Base-by-base conservation (phyloP, 1,284 basidiomycete genomes). In the Malassezia sympodialis region DNA sequence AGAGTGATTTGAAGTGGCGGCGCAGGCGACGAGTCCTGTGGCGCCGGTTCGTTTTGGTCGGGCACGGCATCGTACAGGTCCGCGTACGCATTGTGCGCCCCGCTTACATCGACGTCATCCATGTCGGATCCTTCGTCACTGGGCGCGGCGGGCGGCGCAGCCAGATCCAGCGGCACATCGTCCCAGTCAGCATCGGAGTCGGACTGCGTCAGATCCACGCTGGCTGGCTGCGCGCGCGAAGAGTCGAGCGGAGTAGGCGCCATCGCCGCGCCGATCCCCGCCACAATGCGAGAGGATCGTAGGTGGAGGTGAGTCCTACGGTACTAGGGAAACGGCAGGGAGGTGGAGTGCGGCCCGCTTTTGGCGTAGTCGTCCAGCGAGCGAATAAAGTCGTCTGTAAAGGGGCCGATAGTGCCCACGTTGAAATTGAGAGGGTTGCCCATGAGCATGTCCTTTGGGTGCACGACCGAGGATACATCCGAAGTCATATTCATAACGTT, bases 31-130 rank as follows among this genome's bases (percentile, higher is more conserved):
- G 19, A 19, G 15, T 8, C 26, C 34, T 41, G 17, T 27, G 42
- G 7, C 27, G 4, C 54, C 12, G 58, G 61, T 0, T 53, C 51
- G 21, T 57, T 60, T 54, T 67, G 66, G 1, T 63, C 66, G 28
- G 65, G 69, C 39, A 66, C 68, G 37, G 66, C 69, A 31, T 49
- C 39, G 48, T 56, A 72, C 58, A 47, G 58, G 44, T 5, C 56
- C 17, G 40, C 53, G 12, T 60, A 57, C 11, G 51, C 49, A 37
- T 65, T 51, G n/a, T 63, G 53, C 21, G 57, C 52, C 2, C 39
- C 44, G 19, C 64, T 63, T 11, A 64, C 30, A 1, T 69, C 66
- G 39, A 69, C 68, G 26, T 71, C 56, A 15, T 68, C 59, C 11
- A 67, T 66, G 35, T 65, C 60, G 26, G 48, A 64, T 34, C 59